Percentiles rank a stretch among this genome's conserved stretches.
These are phyloP conservation scores for Colletotrichum scovillei DNA, from an alignment of 2,329 filamentous ascomycete species.

Conservation along the genomic window DNA sequence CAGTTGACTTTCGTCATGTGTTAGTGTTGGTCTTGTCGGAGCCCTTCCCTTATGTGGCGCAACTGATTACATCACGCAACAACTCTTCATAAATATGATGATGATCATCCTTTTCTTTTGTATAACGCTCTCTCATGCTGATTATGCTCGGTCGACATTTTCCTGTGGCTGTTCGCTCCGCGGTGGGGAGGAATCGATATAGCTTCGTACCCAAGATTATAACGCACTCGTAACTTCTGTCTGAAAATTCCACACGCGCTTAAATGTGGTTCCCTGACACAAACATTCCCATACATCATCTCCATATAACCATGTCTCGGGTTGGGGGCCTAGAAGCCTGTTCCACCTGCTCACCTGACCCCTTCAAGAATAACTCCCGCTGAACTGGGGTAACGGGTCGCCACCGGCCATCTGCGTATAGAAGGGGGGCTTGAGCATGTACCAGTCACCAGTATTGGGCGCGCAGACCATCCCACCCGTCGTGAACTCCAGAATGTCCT, in stretches of 20 bases:
- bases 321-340: background rate
- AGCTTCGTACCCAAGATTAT: constrained; percentile 5
- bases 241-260: background rate
- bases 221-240: background rate
- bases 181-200: background rate
- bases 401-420: constrained; percentile 18
- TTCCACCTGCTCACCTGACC: background rate
- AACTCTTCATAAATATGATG: too few relatives aligned
- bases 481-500: constrained; percentile 24
- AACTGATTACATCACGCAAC: background rate
- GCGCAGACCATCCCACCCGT: constrained; percentile 19
- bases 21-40: too few relatives aligned
- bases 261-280: too few relatives aligned
- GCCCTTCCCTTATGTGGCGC: too few relatives aligned
- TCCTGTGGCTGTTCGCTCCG: background rate
- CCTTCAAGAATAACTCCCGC: constrained; percentile 11
- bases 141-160: background rate
- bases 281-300: background rate
- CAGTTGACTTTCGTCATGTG: too few relatives aligned
- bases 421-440: constrained; percentile 11
- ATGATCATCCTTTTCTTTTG: too few relatives aligned
- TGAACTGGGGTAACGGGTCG: constrained; percentile 15
- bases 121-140: background rate
- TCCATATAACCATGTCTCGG: background rate
- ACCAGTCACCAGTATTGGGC: constrained; percentile 6